These are phyloP conservation scores for Athelia psychrophila DNA, from an alignment of 1,284 basidiomycete genomes.

Conservation along the genomic window DNA sequence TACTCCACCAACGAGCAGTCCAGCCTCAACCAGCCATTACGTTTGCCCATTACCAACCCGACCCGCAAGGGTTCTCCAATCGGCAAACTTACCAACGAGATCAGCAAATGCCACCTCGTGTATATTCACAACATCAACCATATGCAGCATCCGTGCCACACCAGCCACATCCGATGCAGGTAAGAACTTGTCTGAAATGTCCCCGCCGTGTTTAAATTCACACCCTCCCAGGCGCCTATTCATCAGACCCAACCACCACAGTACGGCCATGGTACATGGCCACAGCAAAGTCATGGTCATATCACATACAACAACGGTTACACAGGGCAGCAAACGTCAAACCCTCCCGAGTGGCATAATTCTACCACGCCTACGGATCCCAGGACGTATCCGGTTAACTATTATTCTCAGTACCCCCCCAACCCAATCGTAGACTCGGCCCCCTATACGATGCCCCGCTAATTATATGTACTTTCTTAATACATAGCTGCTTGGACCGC, in stretches of 20 bases:
- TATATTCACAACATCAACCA: slow-evolving; percentile 5
- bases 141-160: not conserved
- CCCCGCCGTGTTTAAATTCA: not conserved
- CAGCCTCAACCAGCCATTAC: slow-evolving; percentile 22
- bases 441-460: not conserved
- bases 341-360: slow-evolving; percentile 1
- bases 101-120: not conserved
- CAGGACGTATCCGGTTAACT: not conserved
- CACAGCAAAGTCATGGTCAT: not conserved
- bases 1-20: not conserved
- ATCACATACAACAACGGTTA: not conserved
- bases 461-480: not conserved
- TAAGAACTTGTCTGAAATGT: not conserved
- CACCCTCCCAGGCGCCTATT: not conserved
- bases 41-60: slow-evolving; percentile 50
- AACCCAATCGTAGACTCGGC: not conserved
- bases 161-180: slow-evolving; percentile 2
- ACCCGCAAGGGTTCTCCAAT: slow-evolving; percentile 40
- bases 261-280: not conserved
- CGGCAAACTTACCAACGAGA: not conserved
- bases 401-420: not conserved
- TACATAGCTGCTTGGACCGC: not conserved
- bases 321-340: not conserved
- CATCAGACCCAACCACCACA: not conserved
- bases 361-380: not conserved